phyloP scores from a whole-genome alignment of 108 stramenopile genomes.

The Aurantiochytrium sp. region DNA sequence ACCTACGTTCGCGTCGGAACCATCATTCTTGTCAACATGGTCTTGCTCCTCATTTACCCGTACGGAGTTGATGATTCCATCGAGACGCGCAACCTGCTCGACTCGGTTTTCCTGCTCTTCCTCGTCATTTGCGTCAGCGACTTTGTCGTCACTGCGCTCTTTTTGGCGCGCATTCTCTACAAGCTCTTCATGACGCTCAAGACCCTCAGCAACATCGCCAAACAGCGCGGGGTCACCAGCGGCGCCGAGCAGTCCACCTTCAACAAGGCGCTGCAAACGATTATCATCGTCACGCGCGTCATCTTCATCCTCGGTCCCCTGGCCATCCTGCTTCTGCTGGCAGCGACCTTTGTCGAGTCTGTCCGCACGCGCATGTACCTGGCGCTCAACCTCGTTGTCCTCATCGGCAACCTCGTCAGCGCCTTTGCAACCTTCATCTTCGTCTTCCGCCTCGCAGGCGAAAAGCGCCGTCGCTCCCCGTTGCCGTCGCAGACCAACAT shows the following conservation, averaged over 20 bases:
- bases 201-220: background rate
- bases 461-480: background rate
- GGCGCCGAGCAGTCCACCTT: background rate
- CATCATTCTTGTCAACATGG: background rate
- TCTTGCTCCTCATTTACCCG: background rate
- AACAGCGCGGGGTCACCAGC: background rate
- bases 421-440: background rate
- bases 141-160: background rate
- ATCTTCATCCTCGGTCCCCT: background rate
- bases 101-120: background rate
- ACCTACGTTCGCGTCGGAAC: background rate
- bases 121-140: background rate
- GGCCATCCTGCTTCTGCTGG: background rate
- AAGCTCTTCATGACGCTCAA: slow-evolving; percentile 8
- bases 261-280: background rate
- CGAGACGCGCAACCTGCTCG: background rate
- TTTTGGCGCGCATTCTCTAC: background rate
- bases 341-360: background rate
- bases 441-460: background rate
- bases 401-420: background rate
- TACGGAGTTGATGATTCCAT: background rate
- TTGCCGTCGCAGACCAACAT: too few relatives aligned
- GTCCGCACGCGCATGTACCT: background rate
- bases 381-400: background rate
- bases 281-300: background rate